Evolutionary conservation across 2,329 filamentous ascomycete species (phyloP).

Genomic region (Xylaria arbuscula): DNA sequence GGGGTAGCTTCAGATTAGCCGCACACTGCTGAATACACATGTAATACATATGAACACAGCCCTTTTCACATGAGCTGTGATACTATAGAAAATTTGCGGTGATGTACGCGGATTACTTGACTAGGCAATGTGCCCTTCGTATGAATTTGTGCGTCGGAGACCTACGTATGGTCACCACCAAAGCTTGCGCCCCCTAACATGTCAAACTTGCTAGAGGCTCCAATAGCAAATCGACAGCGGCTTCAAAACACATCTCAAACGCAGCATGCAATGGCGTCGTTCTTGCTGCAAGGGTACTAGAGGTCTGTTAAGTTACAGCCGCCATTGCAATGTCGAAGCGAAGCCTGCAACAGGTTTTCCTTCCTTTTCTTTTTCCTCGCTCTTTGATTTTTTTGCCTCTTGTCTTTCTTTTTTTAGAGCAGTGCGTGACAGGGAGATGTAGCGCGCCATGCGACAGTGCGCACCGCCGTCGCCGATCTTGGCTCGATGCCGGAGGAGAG

Average conservation of each 20-base stretch:
- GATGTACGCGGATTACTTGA: not conserved
- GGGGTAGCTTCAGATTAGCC: not conserved
- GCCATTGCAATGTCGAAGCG: not conserved
- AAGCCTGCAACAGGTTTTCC: conserved; percentile 3
- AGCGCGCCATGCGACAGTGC: conserved; percentile 9
- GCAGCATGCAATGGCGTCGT: not conserved
- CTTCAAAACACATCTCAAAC: conserved; percentile 11
- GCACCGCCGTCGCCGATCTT: conserved; percentile 5
- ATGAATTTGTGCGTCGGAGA: not conserved
- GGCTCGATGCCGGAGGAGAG: not conserved
- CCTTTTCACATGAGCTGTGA: not conserved
- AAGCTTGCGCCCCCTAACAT: not conserved
- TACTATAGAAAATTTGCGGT: not conserved
- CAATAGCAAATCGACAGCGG: not conserved
- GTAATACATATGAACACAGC: not conserved
- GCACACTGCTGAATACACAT: not conserved
- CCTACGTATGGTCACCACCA: not conserved
- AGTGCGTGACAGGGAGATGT: not conserved
- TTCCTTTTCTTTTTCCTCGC: conserved; percentile 1
- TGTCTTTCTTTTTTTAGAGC: conserved; percentile 10
- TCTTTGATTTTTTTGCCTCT: not conserved
- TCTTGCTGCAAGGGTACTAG: not conserved
- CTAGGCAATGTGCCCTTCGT: not conserved
- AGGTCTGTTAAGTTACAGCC: not conserved
- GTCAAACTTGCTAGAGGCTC: conserved; percentile 5